These are phyloP conservation scores for Aspergillus sparsus DNA, from an alignment of 495 filamentous ascomycete species.

Conservation along the genomic window DNA sequence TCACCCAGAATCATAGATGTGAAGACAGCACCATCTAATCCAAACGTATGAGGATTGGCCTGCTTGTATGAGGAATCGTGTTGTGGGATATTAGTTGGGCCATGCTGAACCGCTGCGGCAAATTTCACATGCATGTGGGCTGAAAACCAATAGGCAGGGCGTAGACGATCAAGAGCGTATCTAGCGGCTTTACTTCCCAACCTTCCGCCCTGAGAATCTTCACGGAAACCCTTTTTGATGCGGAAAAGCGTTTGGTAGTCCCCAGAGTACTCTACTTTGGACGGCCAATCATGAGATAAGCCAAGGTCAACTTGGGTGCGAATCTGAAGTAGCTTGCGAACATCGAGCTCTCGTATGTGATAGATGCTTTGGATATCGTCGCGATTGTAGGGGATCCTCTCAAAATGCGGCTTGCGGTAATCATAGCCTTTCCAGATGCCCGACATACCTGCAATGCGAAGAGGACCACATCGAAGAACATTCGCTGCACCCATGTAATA, in stretches of 20 bases:
- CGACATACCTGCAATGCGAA: constrained; percentile 87
- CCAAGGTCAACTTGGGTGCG: constrained; percentile 83
- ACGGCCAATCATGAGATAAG: constrained; percentile 94
- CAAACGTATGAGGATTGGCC: constrained; percentile 17
- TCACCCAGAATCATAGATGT: constrained; percentile 11
- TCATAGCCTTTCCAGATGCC: constrained; percentile 92
- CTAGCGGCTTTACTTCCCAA: constrained; percentile 77
- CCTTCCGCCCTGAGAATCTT: constrained; percentile 69
- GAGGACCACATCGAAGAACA: constrained; percentile 74
- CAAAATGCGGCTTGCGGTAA: constrained; percentile 76
- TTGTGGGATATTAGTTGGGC: constrained; percentile 28
- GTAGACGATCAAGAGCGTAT: constrained; percentile 74
- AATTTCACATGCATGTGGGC: constrained; percentile 91
- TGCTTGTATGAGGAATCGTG: not conserved
- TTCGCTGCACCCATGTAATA: constrained; percentile 95
- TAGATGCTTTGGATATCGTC: constrained; percentile 77
- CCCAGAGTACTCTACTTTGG: constrained; percentile 73
- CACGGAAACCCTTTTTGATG: constrained; percentile 68
- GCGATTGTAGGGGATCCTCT: constrained; percentile 79
- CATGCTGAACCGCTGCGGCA: constrained; percentile 68
- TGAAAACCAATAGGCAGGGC: constrained; percentile 89
- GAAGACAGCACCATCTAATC: constrained; percentile 25
- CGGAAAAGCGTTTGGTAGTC: constrained; percentile 62
- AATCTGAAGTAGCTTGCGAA: constrained; percentile 83
- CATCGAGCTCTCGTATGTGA: constrained; percentile 86